Percentiles rank a stretch among this genome's conserved stretches.
Conservation (phyloP, 1,139 yeast genomes). For the Wickerhamomyces sp. region DNA sequence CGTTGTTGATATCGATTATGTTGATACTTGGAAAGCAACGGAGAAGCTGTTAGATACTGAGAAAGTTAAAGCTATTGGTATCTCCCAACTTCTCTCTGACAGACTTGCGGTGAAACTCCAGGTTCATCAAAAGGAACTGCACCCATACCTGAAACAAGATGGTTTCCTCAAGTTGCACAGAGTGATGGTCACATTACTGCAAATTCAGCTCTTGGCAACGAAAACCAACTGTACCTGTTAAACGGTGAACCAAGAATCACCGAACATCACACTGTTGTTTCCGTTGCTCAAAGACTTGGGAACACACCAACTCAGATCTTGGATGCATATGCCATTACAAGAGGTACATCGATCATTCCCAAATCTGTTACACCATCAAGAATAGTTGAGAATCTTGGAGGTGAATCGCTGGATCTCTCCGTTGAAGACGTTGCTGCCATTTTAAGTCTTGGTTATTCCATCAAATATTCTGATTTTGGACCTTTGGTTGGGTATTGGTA, state of each 20-base stretch:
- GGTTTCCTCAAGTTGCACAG: constrained; percentile 59
- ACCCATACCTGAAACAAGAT: constrained; percentile 81
- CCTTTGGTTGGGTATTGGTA: constrained; percentile 26
- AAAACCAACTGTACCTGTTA: constrained; percentile 58
- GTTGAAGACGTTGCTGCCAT: constrained; percentile 50
- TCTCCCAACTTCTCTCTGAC: constrained; percentile 72
- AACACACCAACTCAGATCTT: constrained; percentile 62
- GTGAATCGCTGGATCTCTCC: constrained; percentile 43
- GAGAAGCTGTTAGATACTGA: constrained; percentile 58
- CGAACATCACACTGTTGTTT: constrained; percentile 13
- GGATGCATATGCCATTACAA: constrained; percentile 75
- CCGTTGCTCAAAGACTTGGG: constrained; percentile 48
- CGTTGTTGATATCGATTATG: constrained; percentile 48
- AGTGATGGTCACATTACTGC: constrained; percentile 68
- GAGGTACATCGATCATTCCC: constrained; percentile 67
- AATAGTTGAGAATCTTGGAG: constrained; percentile 47
- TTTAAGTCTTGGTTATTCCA: constrained; percentile 37
- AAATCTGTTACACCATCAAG: constrained; percentile 62
- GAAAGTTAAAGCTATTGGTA: constrained; percentile 65
- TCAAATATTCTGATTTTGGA: constrained; percentile 28
- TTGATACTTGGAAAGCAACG: constrained; percentile 77
- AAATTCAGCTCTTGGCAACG: constrained; percentile 79
- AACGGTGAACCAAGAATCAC: constrained; percentile 25
- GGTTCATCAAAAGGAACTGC: constrained; percentile 74
- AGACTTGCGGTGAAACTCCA: constrained; percentile 27